These are phyloP conservation scores for Botrytis aclada DNA, from an alignment of 2,329 filamentous ascomycete genomes.

Conservation along the genomic window DNA sequence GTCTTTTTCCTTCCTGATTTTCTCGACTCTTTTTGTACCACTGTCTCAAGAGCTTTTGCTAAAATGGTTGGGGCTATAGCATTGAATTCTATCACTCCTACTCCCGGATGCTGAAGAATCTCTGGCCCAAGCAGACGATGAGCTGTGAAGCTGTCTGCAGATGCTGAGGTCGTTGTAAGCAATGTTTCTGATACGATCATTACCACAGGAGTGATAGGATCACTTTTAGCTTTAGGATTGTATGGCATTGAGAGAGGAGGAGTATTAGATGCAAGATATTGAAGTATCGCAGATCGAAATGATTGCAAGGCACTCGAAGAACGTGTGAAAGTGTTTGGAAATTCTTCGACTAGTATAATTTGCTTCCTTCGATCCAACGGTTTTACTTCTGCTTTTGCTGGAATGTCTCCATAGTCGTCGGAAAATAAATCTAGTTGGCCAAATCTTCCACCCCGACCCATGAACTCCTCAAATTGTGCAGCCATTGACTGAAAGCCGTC, in stretches of 20 bases:
- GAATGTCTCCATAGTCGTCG: constrained; percentile 29
- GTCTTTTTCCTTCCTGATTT: constrained; percentile 72
- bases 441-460: constrained; percentile 78
- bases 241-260: constrained; percentile 51
- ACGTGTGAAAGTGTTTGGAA: constrained; percentile 70
- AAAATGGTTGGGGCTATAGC: constrained; percentile 83
- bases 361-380: constrained; percentile 43
- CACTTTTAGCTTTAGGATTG: constrained; percentile 35
- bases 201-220: constrained; percentile 68
- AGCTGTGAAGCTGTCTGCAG: constrained; percentile 87
- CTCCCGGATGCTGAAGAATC: constrained; percentile 75
- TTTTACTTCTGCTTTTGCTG: constrained; percentile 34
- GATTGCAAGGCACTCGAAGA: constrained; percentile 62
- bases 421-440: constrained; percentile 58
- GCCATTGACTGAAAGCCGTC: constrained; percentile 68
- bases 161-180: constrained; percentile 77
- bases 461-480: constrained; percentile 87
- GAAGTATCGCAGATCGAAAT: constrained; percentile 72
- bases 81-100: constrained; percentile 87
- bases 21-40: constrained; percentile 81
- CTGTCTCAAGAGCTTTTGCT: constrained; percentile 75
- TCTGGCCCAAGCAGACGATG: constrained; percentile 85
- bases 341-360: constrained; percentile 76
- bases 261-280: constrained; percentile 68
- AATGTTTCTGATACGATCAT: constrained; percentile 91